A percentile compares a stretch with the other conserved stretches of the same genome.
Evolutionary conservation across 306 rosid species (phyloP).

Genomic region (Neltuma alba): DNA sequence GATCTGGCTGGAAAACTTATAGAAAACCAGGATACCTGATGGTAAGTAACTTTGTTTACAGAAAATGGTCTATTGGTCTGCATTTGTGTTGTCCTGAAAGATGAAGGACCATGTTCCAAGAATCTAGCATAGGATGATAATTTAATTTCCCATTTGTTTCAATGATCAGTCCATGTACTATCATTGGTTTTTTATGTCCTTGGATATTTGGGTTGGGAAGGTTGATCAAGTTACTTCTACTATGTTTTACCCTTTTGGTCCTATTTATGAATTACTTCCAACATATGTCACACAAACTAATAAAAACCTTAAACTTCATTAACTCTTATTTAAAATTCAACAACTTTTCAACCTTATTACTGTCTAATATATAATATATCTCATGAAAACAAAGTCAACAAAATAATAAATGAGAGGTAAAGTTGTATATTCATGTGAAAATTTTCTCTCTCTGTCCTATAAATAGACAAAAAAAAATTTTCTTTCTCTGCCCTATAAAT

Average conservation of each 20-base stretch:
- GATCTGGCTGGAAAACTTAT: slow-evolving; percentile 23
- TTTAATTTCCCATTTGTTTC: neutral
- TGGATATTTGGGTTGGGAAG: neutral
- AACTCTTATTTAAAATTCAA: no score
- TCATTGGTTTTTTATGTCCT: neutral
- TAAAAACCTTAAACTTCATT: no score
- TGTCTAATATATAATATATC: no score
- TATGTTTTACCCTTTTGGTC: neutral
- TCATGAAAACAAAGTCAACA: no score
- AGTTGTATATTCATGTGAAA: no score
- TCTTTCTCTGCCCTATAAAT: no score
- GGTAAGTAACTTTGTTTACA: neutral
- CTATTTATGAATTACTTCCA: no score
- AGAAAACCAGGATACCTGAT: neutral
- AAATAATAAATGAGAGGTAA: no score
- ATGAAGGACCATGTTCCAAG: neutral
- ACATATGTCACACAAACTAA: no score
- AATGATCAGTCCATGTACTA: neutral
- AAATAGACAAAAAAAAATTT: no score
- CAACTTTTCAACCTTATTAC: no score
- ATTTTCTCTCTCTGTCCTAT: no score
- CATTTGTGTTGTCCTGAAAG: neutral
- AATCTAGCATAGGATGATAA: neutral
- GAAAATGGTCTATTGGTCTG: neutral
- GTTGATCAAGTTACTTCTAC: neutral